Conservation (phyloP, 179 eudicot genomes). For the Camellia oleifera region DNA sequence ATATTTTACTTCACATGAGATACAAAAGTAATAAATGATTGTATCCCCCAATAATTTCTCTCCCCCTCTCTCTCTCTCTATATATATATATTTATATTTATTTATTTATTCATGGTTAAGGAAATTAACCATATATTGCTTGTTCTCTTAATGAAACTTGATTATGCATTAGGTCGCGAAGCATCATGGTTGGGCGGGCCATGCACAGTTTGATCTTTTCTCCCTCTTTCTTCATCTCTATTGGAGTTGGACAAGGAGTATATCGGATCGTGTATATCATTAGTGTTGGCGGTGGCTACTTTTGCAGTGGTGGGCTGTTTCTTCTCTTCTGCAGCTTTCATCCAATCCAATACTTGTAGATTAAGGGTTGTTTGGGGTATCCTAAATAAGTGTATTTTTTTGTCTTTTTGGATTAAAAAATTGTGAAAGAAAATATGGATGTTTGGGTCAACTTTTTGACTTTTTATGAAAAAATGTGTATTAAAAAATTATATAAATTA, state of each 20-base stretch:
- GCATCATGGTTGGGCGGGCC: neutral
- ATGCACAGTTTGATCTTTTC: neutral
- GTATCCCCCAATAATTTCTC: too few species aligned
- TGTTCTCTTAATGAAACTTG: constrained; percentile 9
- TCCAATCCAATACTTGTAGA: constrained; percentile 27
- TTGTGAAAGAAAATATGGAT: too few species aligned
- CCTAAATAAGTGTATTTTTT: too few species aligned
- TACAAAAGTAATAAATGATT: too few species aligned
- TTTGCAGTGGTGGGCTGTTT: neutral
- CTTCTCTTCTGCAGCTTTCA: constrained; percentile 7
- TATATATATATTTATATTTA: too few species aligned
- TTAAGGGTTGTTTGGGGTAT: too few species aligned
- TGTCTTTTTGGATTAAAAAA: too few species aligned
- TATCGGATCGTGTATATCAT: neutral
- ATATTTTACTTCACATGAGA: too few species aligned
- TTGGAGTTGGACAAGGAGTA: neutral
- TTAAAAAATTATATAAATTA: too few species aligned
- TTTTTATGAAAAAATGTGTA: too few species aligned
- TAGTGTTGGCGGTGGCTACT: neutral
- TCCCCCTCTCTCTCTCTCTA: too few species aligned
- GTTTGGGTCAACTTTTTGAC: too few species aligned
- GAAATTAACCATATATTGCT: neutral
- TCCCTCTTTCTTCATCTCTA: neutral
- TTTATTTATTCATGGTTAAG: neutral
- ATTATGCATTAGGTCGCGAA: neutral